Percentiles rank a stretch among this genome's conserved stretches.
These are phyloP conservation scores for Rhodosporidiobolus sp. DNA, from an alignment of 768 basidiomycete species.

Conservation along the genomic window DNA sequence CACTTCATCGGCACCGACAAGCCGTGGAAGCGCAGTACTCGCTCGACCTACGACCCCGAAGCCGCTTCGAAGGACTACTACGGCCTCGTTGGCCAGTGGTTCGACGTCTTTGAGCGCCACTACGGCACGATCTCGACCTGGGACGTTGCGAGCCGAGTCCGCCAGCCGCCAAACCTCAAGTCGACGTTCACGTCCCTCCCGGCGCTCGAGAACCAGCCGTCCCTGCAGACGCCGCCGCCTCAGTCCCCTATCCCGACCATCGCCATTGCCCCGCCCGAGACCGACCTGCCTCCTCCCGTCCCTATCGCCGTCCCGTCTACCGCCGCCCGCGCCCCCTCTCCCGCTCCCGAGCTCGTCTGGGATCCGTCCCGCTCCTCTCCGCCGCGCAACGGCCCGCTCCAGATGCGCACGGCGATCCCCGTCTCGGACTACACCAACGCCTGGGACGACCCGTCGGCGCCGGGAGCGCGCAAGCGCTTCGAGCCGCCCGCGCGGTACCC, in stretches of 20 bases:
- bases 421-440: conserved; percentile 74
- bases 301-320: conserved; percentile 11
- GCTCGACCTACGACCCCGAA: conserved; percentile 30
- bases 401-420: conserved; percentile 62
- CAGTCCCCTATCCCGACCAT: conserved; percentile 17
- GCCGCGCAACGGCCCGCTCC: conserved; percentile 58
- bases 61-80: conserved; percentile 62
- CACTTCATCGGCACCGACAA: conserved; percentile 97
- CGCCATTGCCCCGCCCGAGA: conserved; percentile 15
- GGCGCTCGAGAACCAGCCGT: conserved; percentile 49
- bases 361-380: conserved; percentile 77
- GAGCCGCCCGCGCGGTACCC: conserved; percentile 60
- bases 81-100: conserved; percentile 86
- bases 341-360: conserved; percentile 54
- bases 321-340: conserved; percentile 21
- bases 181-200: conserved; percentile 42
- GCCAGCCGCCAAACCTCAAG: conserved; percentile 47
- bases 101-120: conserved; percentile 79
- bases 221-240: conserved; percentile 10
- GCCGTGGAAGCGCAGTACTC: conserved; percentile 65
- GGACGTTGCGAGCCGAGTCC: conserved; percentile 38
- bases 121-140: conserved; percentile 62
- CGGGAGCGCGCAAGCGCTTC: conserved; percentile 57
- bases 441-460: conserved; percentile 71
- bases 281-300: conserved; percentile 14